Percentiles rank a stretch among this genome's conserved stretches.
phyloP scores from a whole-genome alignment of 2,329 filamentous ascomycete species.

The Epicoccum sorghinum region DNA sequence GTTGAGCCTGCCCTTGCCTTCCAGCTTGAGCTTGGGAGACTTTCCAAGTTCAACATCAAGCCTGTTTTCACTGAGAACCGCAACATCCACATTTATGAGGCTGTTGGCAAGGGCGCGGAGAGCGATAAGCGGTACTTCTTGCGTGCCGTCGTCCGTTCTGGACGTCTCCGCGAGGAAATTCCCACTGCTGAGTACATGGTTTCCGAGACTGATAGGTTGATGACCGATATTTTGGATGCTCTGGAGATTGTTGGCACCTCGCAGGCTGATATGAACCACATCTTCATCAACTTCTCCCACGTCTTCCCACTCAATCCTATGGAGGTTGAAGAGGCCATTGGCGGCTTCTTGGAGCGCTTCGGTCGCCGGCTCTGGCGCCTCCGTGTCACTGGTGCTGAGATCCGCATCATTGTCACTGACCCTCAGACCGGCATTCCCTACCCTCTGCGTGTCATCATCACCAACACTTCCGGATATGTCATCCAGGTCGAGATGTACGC shows the following conservation, averaged over 20 bases:
- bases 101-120: slow-evolving; percentile 90
- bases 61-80: slow-evolving; percentile 99
- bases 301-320: slow-evolving; percentile 90
- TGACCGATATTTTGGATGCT: slow-evolving; percentile 97
- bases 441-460: slow-evolving; percentile 94
- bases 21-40: slow-evolving; percentile 93
- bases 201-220: slow-evolving; percentile 92
- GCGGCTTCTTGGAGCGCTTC: slow-evolving; percentile 95
- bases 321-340: slow-evolving; percentile 91
- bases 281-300: slow-evolving; percentile 99
- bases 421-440: slow-evolving; percentile 81
- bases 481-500: slow-evolving; percentile 98
- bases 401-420: slow-evolving; percentile 97
- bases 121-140: slow-evolving; percentile 99
- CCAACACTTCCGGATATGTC: slow-evolving; percentile 97
- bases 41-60: slow-evolving; percentile 97
- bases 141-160: slow-evolving; percentile 90
- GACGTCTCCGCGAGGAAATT: slow-evolving; percentile 94
- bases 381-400: slow-evolving; percentile 95
- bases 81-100: slow-evolving; percentile 99
- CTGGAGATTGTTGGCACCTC: slow-evolving; percentile 99
- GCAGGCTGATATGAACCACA: slow-evolving; percentile 98
- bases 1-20: slow-evolving; percentile 95
- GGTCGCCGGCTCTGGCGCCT: slow-evolving; percentile 94
- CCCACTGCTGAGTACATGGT: slow-evolving; percentile 98